These are phyloP conservation scores for Salix viminalis DNA, from an alignment of 345 rosid genomes.

Conservation along the genomic window DNA sequence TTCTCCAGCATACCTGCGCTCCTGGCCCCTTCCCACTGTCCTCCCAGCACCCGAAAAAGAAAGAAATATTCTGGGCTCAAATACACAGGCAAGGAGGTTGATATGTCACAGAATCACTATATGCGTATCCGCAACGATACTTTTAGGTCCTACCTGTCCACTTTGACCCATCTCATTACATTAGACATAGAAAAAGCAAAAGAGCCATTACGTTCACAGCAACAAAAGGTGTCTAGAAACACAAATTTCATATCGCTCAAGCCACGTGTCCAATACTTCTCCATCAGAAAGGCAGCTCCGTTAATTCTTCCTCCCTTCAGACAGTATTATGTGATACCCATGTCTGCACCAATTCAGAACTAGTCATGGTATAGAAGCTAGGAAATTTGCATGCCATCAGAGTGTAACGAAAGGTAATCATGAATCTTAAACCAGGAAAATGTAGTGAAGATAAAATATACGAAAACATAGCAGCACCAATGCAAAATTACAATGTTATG, in stretches of 20 bases:
- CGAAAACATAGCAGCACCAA: not conserved
- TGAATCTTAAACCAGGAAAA: not conserved
- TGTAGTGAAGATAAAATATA: not conserved
- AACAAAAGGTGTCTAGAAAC: not conserved
- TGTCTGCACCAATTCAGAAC: constrained; percentile 47
- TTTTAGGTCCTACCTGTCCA: not conserved
- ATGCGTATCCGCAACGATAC: not conserved
- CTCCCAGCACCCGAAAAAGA: not conserved
- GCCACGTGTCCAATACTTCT: not conserved
- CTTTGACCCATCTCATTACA: not conserved
- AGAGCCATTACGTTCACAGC: not conserved
- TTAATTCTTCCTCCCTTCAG: constrained; percentile 90
- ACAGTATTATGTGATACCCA: constrained; percentile 78
- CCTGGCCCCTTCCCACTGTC: not conserved
- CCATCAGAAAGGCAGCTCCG: constrained; percentile 6
- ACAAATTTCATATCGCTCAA: not conserved
- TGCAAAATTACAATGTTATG: not conserved
- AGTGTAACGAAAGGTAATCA: not conserved
- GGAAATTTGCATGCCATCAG: not conserved
- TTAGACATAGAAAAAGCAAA: not conserved
- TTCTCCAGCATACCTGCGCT: not conserved
- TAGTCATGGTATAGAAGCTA: not conserved
- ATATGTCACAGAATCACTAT: not conserved
- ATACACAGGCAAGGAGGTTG: not conserved
- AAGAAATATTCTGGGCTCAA: not conserved